Base-by-base conservation (phyloP, 1,284 basidiomycete genomes). In the Ganoderma lingzhi region DNA sequence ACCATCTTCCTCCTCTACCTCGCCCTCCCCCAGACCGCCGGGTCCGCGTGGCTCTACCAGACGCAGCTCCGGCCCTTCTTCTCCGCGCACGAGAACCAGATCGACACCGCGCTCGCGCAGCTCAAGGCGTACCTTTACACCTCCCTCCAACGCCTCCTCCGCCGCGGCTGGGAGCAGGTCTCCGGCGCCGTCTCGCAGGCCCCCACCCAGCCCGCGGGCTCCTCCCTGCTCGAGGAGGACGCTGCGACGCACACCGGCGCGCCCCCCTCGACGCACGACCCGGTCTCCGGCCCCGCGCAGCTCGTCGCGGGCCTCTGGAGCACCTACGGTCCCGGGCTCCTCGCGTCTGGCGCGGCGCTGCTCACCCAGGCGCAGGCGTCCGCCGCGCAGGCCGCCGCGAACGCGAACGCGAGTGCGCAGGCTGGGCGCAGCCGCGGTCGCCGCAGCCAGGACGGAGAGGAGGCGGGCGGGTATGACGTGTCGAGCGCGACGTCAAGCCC, bases 1-100 rank as follows among this genome's bases (percentile, higher is more conserved):
- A 93, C 91, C 5, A 78, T 96, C 67, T 92, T 96, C 77, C 88
- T 97, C 42, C 88, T 97, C 69, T 97, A 95, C 83, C 90, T 97
- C 66, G 92, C 91, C 14, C 88, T 97, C n/a, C 96, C 96, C 0
- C 95, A 96, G 78, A 96, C 94, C 14, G 87, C 88, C 73, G 95
- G 95, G 32, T 89, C 95, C 0, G 91, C 93, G 1, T 94, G 91
- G 78, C 82, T 97, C 76, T 97, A 96, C 82, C 83, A 84, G 65
- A 83, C 86, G 30, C 89, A 95, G 73, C 87, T 97, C 15, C 87
- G 90, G 63, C 95, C 95, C 0, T 92, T 95, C 84, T 88, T 97
- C 76, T 85, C 86, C 69, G 79, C 84, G 12, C 93, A 96, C 78
- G 95, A 96, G 81, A 76, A 83, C 6, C 88, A 93, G 76, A 96